phyloP scores from a whole-genome alignment of 2,329 filamentous ascomycete species.

The Dactylella cylindrospora region DNA sequence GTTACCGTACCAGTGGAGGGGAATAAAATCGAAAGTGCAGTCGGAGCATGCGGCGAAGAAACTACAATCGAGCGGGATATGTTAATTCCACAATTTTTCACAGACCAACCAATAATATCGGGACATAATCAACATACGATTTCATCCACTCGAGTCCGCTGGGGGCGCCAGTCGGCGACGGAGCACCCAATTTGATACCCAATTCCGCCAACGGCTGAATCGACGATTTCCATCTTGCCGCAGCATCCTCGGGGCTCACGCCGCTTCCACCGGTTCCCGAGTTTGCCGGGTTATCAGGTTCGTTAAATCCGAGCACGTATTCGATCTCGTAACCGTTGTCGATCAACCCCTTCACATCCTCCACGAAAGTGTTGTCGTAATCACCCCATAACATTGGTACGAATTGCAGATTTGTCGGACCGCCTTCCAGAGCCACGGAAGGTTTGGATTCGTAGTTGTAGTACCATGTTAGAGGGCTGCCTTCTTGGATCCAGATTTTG shows the following conservation, averaged over 20 bases:
- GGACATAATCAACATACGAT: slow-evolving; percentile 65
- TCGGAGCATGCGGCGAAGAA: slow-evolving; percentile 50
- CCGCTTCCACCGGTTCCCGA: slow-evolving; percentile 63
- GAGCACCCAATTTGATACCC: slow-evolving; percentile 69
- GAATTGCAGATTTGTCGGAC: slow-evolving; percentile 66
- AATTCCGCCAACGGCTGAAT: slow-evolving; percentile 67
- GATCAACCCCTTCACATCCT: slow-evolving; percentile 61
- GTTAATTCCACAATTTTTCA: neutral
- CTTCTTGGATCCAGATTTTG: slow-evolving; percentile 62
- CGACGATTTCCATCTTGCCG: slow-evolving; percentile 68
- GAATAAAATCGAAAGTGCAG: slow-evolving; percentile 66
- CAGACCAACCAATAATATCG: slow-evolving; percentile 45
- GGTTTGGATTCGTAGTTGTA: slow-evolving; percentile 72
- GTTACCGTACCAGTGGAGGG: slow-evolving; percentile 69
- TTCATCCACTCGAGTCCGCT: slow-evolving; percentile 67
- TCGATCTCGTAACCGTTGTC: slow-evolving; percentile 58
- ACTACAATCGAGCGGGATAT: slow-evolving; percentile 12
- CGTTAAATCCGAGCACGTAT: slow-evolving; percentile 75
- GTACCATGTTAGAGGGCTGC: slow-evolving; percentile 73
- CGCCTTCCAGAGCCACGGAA: slow-evolving; percentile 57
- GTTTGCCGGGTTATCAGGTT: slow-evolving; percentile 64
- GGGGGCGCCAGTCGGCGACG: slow-evolving; percentile 66
- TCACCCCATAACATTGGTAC: slow-evolving; percentile 80
- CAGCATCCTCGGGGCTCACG: slow-evolving; percentile 63
- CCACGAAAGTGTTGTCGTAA: slow-evolving; percentile 63